Base-by-base conservation (phyloP, 768 basidiomycete genomes). In the Psilocybe sp. region DNA sequence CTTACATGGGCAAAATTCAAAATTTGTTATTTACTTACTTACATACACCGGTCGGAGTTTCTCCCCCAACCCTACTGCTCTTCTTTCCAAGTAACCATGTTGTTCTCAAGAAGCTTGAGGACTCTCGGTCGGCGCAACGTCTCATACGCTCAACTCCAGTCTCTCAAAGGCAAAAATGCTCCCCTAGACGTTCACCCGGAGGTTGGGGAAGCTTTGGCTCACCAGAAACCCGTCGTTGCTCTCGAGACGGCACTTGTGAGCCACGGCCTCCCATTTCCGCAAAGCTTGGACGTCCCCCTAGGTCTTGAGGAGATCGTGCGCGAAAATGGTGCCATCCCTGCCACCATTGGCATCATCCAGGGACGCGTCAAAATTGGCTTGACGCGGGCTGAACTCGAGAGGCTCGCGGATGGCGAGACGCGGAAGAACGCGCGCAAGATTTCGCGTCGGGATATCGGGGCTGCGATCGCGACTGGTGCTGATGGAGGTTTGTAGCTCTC, bases 221-320 rank as follows among this genome's bases (percentile, higher is more conserved):
- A 75, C 37, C 70, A 75, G 9, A 73, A 70, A 53, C 84, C 93
- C 15, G 75, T 98, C 40, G 92, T 98, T 10, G 94, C 95, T 11
- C 80, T 98, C 10, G 96, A 98, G 65, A 91, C 89, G 1, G 86
- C 96, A 1, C 80, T 98, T 46, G 84, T 97, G 51, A 94, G 94
- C 1, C 92, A 98, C 73, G 96, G 93, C 15, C 82, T 96, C 71
- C 91, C 92, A 0, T 82, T 82, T 56, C 93, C 93, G 0, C 74
- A 76, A 34, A 95, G 92, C 61, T 64, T 87, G 5, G 73, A 84
- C 20, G 84, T 88, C 18, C 85, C 92, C 0, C 69, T 71, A 31
- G 83, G 84, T 5, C 74, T 96, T 15, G 92, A 93, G 65, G 63
- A 60, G 6, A 85, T 88, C 43, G 85, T 96, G 28, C 77, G 92